Conservation (phyloP, 2,329 filamentous ascomycete species). For the Sphaceloma murrayae region DNA sequence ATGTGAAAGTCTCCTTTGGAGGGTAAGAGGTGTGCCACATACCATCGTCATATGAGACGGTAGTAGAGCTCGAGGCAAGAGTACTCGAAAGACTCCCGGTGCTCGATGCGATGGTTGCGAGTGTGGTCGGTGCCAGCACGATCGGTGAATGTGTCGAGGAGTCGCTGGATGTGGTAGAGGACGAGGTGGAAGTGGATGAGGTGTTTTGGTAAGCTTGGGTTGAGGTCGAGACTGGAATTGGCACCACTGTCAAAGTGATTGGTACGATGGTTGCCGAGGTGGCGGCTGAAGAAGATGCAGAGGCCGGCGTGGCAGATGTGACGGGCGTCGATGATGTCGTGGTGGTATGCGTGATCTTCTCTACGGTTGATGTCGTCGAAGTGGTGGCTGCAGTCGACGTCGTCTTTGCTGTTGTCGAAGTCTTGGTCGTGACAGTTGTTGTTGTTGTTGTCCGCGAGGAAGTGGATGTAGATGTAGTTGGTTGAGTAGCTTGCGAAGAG, state of each 20-base stretch:
- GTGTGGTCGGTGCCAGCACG: slow-evolving; percentile 3
- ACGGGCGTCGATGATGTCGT: no score
- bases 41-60: slow-evolving; percentile 30
- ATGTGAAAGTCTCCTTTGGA: not conserved
- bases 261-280: not conserved
- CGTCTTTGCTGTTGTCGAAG: not conserved
- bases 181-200: not conserved
- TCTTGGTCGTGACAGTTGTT: not conserved
- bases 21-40: slow-evolving; percentile 34
- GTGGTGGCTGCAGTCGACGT: not conserved
- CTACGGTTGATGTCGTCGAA: no score
- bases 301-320: no score
- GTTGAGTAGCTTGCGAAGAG: slow-evolving; percentile 2
- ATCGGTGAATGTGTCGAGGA: slow-evolving; percentile 2
- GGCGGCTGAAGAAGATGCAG: not conserved
- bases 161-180: not conserved
- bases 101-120: slow-evolving; percentile 3
- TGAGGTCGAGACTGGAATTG: slow-evolving; percentile 2
- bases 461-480: slow-evolving; percentile 1
- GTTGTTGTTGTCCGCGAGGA: not conserved
- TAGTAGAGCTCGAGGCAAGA: slow-evolving; percentile 19
- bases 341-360: no score
- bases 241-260: not conserved
- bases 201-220: slow-evolving; percentile 9
- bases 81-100: not conserved